These are phyloP conservation scores for Coprinellus micaceus DNA, from an alignment of 768 basidiomycete species.

Conservation along the genomic window DNA sequence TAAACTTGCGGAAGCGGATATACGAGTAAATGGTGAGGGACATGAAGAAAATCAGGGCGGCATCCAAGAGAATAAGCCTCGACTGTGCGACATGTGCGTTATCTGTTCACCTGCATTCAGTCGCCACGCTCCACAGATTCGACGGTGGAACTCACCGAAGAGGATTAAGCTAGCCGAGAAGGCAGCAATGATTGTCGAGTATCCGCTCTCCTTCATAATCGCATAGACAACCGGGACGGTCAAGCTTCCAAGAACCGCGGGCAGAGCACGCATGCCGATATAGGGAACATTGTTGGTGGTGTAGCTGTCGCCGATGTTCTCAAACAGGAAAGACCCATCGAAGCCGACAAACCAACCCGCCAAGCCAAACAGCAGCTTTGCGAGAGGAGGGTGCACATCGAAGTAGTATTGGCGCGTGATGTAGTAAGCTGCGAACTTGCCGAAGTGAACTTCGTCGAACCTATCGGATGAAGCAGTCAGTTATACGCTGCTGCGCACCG, in stretches of 20 bases:
- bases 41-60: conserved; percentile 94
- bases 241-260: conserved; percentile 86
- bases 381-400: conserved; percentile 97
- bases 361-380: conserved; percentile 90
- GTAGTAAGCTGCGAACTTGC: conserved; percentile 96
- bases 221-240: conserved; percentile 89
- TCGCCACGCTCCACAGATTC: background rate
- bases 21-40: conserved; percentile 90
- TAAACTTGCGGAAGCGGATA: conserved; percentile 89
- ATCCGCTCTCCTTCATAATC: conserved; percentile 98
- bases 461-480: conserved; percentile 32
- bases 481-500: background rate
- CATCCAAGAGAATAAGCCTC: conserved; percentile 94
- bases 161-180: conserved; percentile 85
- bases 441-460: conserved; percentile 98
- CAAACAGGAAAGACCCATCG: conserved; percentile 90
- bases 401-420: conserved; percentile 94
- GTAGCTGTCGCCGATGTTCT: conserved; percentile 94
- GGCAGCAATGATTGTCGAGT: conserved; percentile 84
- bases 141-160: conserved; percentile 63
- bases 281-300: conserved; percentile 84
- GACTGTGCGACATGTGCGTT: conserved; percentile 95
- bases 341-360: conserved; percentile 97
- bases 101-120: conserved; percentile 46
- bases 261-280: conserved; percentile 88